Base-by-base conservation (phyloP, 371 early-diverging fungal genomes). In the Actinomortierella wolfii region DNA sequence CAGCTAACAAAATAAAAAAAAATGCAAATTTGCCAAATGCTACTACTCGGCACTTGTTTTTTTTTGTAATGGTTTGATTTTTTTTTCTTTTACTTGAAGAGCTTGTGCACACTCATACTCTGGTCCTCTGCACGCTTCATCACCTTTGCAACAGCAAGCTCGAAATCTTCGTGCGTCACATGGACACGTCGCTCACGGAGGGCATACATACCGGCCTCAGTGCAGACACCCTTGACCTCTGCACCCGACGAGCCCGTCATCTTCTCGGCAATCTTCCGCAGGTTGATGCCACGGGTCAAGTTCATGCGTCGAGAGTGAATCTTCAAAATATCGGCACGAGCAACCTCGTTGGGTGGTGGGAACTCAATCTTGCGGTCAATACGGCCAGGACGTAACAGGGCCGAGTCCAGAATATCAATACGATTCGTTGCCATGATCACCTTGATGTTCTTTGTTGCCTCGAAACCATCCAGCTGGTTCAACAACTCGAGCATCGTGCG, bases 181-280 rank as follows among this genome's bases (percentile, higher is more conserved):
- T 99, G 99, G 58, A 99, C 98, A 59, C 81, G 54, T 26, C 99
- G 92, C 80, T 99, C 99, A 58, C 99, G 88, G 52, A 99, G 82
- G n/a, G 99, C 99, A 79, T 96, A 99, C 99, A 99, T 99, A 68
- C 99, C 99, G 2, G 99, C 99, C 81, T 99, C 99, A 28, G 99
- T 99, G 82, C 99, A 99, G 18, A 99, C 99, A 61, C 95, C 97
- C 79, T 98, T 97, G 57, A 98, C 94, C 79, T 99, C 99, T 28
- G 99, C 99, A 64, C 99, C 99, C 64, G 94, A 94, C 46, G 96
- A 92, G 51, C 98, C 98, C 21, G 89, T 87, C 90, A 98, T 92
- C 70, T 95, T 87, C 78, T 93, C 92, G 20, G 99, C 98, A 82
- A 99, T 95, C 78, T 94, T 90, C 56, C 92, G 86, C 77, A 99